These are phyloP conservation scores for Chondrus crispus DNA, from an alignment of 23 red algal genomes.

Conservation along the genomic window DNA sequence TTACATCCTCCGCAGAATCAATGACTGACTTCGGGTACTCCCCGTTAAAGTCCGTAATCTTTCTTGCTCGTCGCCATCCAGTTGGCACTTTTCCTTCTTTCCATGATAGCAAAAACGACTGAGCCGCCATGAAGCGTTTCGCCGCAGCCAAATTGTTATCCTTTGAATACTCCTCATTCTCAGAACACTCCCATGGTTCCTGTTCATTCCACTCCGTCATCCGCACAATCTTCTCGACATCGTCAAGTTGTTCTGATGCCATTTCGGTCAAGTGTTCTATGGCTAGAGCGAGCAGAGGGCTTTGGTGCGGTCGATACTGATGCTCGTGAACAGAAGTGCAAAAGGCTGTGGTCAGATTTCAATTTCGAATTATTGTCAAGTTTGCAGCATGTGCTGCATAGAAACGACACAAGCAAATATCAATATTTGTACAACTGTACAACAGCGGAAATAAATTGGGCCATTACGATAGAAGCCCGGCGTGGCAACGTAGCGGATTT, in stretches of 20 bases:
- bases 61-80: constrained; percentile 48
- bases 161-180: constrained; percentile 3
- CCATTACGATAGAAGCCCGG: too few relatives aligned
- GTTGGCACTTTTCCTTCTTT: constrained; percentile 69
- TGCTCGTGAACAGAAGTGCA: too few relatives aligned
- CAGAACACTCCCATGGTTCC: constrained; percentile 53
- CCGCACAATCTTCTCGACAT: constrained; percentile 45
- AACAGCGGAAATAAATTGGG: too few relatives aligned
- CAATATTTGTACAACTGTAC: too few relatives aligned
- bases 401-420: too few relatives aligned
- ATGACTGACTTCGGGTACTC: constrained; percentile 43
- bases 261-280: background rate
- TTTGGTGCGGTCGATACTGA: too few relatives aligned
- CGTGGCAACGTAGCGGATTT: too few relatives aligned
- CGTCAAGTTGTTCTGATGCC: background rate
- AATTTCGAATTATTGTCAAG: too few relatives aligned
- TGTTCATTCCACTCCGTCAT: constrained; percentile 69
- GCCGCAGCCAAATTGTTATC: constrained; percentile 49
- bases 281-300: too few relatives aligned
- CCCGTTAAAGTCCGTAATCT: constrained; percentile 54
- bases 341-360: too few relatives aligned
- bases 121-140: constrained; percentile 66
- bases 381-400: too few relatives aligned
- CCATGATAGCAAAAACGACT: constrained; percentile 68
- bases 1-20: constrained; percentile 45